Conservation (phyloP, 768 basidiomycete species). For the Tulasnella sp. region DNA sequence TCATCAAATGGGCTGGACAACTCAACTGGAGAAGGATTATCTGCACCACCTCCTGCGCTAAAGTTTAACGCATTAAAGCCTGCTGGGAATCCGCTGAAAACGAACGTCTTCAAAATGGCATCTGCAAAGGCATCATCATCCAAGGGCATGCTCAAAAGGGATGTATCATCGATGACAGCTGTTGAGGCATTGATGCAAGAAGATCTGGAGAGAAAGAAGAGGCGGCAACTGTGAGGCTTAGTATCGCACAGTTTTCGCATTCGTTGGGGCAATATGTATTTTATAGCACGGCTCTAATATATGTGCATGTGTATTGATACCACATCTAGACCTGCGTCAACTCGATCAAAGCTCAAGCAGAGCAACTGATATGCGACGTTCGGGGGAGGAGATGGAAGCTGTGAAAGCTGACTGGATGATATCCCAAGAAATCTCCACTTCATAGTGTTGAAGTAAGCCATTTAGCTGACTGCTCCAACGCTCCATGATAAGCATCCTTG, state of each 20-base stretch:
- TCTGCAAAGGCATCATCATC: slow-evolving; percentile 24
- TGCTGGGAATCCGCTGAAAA: slow-evolving; percentile 25
- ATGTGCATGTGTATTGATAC: too few relatives aligned
- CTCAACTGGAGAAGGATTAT: background rate
- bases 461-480: slow-evolving; percentile 30
- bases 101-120: slow-evolving; percentile 54
- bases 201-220: slow-evolving; percentile 79
- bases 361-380: too few relatives aligned
- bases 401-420: too few relatives aligned
- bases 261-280: too few relatives aligned
- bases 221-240: slow-evolving; percentile 40
- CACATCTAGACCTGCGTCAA: too few relatives aligned
- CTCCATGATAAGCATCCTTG: slow-evolving; percentile 34
- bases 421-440: too few relatives aligned
- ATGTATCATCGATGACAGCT: slow-evolving; percentile 56
- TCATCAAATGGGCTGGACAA: slow-evolving; percentile 16
- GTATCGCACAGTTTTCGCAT: too few relatives aligned
- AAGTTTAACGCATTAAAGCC: slow-evolving; percentile 48
- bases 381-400: too few relatives aligned
- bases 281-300: too few relatives aligned
- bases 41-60: slow-evolving; percentile 24
- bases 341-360: too few relatives aligned
- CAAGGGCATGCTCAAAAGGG: slow-evolving; percentile 31
- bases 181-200: slow-evolving; percentile 79
- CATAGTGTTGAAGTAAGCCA: slow-evolving; percentile 34